Percentiles rank a stretch among this genome's conserved stretches.
phyloP scores from a whole-genome alignment of 306 rosid genomes.

The Dryas drummondii region DNA sequence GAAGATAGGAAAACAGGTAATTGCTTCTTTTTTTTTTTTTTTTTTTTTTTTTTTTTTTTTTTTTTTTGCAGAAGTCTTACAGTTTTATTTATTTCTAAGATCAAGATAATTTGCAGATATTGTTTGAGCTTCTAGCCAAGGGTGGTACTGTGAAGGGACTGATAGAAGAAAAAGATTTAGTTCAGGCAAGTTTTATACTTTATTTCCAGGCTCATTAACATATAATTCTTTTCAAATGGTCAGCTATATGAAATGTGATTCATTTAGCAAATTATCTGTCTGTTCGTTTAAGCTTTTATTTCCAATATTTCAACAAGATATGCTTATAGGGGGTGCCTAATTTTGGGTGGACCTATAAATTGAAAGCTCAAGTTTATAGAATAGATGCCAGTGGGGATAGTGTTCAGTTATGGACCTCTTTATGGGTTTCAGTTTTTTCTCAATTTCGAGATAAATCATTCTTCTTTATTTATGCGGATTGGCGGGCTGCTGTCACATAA shows the following conservation, averaged over 20 bases:
- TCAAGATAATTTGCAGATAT: conserved; percentile 51
- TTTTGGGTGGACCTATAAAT: no score
- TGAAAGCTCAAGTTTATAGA: no score
- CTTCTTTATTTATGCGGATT: no score
- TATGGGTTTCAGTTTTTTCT: no score
- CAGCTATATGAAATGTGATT: neutral
- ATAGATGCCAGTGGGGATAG: no score
- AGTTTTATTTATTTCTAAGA: conserved; percentile 15
- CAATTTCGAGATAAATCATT: no score
- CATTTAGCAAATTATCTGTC: neutral
- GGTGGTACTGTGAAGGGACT: conserved; percentile 89
- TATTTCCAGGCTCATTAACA: neutral
- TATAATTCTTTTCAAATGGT: neutral
- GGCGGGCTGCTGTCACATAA: no score
- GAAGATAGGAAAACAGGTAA: conserved; percentile 95
- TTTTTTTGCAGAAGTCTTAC: conserved; percentile 4
- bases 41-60: neutral
- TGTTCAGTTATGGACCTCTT: no score
- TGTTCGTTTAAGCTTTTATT: neutral
- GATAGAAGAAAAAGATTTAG: conserved; percentile 77
- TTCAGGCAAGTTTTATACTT: conserved; percentile 64
- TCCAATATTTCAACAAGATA: neutral
- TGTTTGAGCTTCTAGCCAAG: conserved; percentile 80
- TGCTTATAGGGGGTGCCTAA: neutral
- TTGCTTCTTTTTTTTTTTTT: neutral